These are phyloP conservation scores for Fusarium tuaranense DNA, from an alignment of 2,329 filamentous ascomycete species.

Conservation along the genomic window DNA sequence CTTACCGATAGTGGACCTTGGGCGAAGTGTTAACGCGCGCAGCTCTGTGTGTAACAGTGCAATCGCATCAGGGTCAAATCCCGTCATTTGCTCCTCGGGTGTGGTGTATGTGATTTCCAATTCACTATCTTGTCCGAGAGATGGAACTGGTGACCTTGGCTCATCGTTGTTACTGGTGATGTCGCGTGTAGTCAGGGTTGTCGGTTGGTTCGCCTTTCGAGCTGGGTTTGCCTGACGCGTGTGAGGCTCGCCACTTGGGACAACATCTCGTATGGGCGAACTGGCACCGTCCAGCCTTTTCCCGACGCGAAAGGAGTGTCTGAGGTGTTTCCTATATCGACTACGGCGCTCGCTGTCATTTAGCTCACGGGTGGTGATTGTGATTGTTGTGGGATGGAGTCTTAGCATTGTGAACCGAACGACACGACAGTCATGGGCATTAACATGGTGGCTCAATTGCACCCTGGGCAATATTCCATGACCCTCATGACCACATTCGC, in stretches of 20 bases:
- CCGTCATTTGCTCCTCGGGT: neutral
- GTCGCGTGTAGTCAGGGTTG: neutral
- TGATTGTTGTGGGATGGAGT: conserved; percentile 34
- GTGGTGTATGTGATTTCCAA: neutral
- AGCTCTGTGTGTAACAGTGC: neutral
- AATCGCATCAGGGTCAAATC: neutral
- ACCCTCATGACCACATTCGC: neutral
- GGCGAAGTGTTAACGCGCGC: neutral
- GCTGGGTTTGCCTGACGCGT: neutral
- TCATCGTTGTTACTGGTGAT: neutral
- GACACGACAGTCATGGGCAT: too few relatives aligned
- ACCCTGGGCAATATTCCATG: too few relatives aligned
- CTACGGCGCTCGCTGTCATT: conserved; percentile 35
- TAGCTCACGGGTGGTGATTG: conserved; percentile 30
- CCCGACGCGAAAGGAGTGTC: neutral
- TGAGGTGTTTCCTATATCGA: conserved; percentile 35
- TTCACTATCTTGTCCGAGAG: neutral
- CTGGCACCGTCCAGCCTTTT: neutral
- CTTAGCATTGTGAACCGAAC: conserved; percentile 33
- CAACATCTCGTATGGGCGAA: neutral
- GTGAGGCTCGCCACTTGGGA: neutral
- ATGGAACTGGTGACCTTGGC: neutral
- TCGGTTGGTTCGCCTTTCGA: neutral
- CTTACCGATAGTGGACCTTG: conserved; percentile 7
- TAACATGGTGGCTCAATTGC: too few relatives aligned